A percentile compares a stretch with the other conserved stretches of the same genome.
phyloP scores from a whole-genome alignment of 73 alveolate genomes.

The Tetrahymena thermophila region DNA sequence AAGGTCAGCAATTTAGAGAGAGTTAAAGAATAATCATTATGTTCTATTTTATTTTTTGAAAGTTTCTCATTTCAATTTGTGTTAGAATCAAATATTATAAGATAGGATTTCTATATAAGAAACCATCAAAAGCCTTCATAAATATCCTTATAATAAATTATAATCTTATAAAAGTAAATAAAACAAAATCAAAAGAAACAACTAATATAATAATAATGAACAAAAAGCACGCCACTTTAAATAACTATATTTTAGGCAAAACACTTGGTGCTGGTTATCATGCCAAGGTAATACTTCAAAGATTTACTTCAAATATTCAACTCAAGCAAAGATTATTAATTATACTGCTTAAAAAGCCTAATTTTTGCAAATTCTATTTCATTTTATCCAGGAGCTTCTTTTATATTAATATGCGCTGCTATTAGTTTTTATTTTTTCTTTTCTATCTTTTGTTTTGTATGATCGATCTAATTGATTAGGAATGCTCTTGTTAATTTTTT shows the following conservation, averaged over 20 bases:
- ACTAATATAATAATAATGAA: not conserved
- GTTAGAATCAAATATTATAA: not conserved
- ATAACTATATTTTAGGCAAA: not conserved
- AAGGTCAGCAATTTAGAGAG: not conserved
- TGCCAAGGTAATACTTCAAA: conserved; percentile 13
- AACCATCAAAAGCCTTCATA: not conserved
- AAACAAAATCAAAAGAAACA: not conserved
- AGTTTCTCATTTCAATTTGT: not conserved
- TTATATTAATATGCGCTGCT: not conserved
- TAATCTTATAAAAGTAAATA: not conserved
- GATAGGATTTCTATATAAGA: not conserved
- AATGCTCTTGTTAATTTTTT: not conserved
- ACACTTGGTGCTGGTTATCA: conserved; percentile 33
- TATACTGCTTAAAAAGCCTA: too few relatives aligned
- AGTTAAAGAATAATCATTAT: not conserved
- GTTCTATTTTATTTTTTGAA: not conserved
- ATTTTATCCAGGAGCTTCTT: not conserved
- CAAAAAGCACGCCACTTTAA: not conserved
- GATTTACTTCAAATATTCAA: not conserved
- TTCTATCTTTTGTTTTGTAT: not conserved
- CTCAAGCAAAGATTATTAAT: not conserved
- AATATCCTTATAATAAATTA: not conserved
- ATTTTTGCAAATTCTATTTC: not conserved
- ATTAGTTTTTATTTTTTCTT: not conserved
- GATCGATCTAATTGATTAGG: not conserved